These are phyloP conservation scores for Ascochyta clinopodiicola DNA, from an alignment of 2,329 filamentous ascomycete species.

Conservation along the genomic window DNA sequence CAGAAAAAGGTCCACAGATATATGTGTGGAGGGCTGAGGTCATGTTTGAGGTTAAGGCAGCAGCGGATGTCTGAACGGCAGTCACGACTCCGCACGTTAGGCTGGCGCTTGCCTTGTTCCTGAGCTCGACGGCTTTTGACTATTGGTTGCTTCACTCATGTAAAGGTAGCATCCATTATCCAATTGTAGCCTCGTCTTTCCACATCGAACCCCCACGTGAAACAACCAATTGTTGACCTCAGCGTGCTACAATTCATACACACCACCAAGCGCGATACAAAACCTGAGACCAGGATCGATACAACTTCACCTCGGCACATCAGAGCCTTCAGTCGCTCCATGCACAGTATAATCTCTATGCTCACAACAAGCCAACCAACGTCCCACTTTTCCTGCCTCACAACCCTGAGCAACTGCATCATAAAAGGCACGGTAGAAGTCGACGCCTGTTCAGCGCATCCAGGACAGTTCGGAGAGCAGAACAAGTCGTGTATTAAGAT, in stretches of 20 bases:
- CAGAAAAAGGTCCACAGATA: constrained; percentile 1
- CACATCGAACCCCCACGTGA: no score
- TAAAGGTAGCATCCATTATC: not conserved
- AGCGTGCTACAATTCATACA: no score
- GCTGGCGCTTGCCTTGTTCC: not conserved
- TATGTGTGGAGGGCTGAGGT: constrained; percentile 13
- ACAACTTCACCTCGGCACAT: not conserved
- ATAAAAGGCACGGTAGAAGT: no score
- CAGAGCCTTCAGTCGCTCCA: no score
- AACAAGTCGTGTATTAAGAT: constrained; percentile 2
- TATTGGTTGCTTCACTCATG: not conserved
- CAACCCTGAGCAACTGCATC: not conserved
- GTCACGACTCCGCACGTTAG: not conserved
- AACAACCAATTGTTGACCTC: no score
- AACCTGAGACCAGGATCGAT: not conserved
- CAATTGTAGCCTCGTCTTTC: no score
- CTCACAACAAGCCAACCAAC: not conserved
- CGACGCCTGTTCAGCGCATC: no score
- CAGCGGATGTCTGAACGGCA: not conserved
- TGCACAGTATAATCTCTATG: not conserved
- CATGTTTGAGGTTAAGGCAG: not conserved
- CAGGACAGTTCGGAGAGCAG: not conserved
- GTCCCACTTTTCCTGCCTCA: not conserved
- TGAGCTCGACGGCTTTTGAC: no score
- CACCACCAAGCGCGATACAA: not conserved